Evolutionary conservation across 805 yeast genomes (phyloP).

Genomic region (Kluyveromyces aestuarii): DNA sequence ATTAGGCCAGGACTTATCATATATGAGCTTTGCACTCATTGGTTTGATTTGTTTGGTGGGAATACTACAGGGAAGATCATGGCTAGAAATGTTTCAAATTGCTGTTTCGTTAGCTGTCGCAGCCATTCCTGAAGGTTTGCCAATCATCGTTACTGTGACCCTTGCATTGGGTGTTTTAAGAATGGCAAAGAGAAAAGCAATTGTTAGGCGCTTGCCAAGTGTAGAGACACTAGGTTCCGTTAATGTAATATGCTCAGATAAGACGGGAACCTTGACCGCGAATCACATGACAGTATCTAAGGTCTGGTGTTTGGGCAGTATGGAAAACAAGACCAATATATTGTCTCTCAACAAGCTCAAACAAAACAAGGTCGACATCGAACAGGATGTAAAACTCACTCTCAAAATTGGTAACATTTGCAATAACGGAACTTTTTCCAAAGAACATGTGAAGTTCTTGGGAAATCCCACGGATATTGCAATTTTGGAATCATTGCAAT

Average conservation of each 20-base stretch:
- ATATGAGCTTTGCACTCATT: slow-evolving; percentile 77
- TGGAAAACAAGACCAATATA: slow-evolving; percentile 30
- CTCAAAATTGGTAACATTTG: slow-evolving; percentile 64
- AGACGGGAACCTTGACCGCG: slow-evolving; percentile 84
- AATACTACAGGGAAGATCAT: slow-evolving; percentile 79
- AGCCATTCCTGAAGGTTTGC: slow-evolving; percentile 98
- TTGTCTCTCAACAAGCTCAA: slow-evolving; percentile 39
- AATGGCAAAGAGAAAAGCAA: slow-evolving; percentile 93
- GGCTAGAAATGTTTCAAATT: slow-evolving; percentile 97
- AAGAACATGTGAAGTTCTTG: slow-evolving; percentile 57
- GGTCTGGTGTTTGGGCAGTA: slow-evolving; percentile 64
- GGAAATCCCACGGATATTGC: slow-evolving; percentile 98
- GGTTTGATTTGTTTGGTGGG: slow-evolving; percentile 91
- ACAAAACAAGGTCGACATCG: slow-evolving; percentile 33
- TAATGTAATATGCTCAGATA: slow-evolving; percentile 86
- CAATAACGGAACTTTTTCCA: slow-evolving; percentile 63
- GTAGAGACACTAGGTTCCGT: slow-evolving; percentile 95
- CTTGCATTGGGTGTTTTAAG: slow-evolving; percentile 91
- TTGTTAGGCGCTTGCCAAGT: slow-evolving; percentile 86
- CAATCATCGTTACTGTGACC: slow-evolving; percentile 96
- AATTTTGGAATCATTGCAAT: slow-evolving; percentile 60
- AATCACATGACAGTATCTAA: slow-evolving; percentile 87
- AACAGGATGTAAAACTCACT: slow-evolving; percentile 45
- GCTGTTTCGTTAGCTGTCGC: slow-evolving; percentile 98
- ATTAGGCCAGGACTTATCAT: slow-evolving; percentile 82